phyloP scores from a whole-genome alignment of 2,329 filamentous ascomycete genomes.

The Dothistroma septosporum region DNA sequence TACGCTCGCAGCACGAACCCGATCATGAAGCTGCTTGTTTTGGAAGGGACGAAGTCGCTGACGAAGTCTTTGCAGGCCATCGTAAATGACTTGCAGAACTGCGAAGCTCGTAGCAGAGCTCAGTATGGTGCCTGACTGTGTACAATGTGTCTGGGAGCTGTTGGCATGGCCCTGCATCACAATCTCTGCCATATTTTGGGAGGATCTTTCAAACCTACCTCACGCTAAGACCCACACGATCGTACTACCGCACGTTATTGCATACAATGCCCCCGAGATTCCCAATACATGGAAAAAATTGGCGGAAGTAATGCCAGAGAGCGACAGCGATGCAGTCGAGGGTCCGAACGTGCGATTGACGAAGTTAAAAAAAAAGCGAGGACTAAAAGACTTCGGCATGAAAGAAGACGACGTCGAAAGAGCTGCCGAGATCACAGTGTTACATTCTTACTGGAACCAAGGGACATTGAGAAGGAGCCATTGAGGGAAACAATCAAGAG shows the following conservation, averaged over 20 bases:
- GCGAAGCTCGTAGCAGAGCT: slow-evolving; percentile 49
- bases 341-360: slow-evolving; percentile 55
- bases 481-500: slow-evolving; percentile 56
- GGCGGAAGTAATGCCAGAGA: slow-evolving; percentile 52
- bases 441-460: slow-evolving; percentile 58
- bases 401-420: slow-evolving; percentile 58
- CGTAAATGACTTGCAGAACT: slow-evolving; percentile 43
- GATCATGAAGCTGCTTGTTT: slow-evolving; percentile 55
- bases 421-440: slow-evolving; percentile 56
- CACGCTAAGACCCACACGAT: slow-evolving; percentile 64
- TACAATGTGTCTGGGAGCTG: slow-evolving; percentile 56
- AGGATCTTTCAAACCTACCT: slow-evolving; percentile 59
- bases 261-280: slow-evolving; percentile 58
- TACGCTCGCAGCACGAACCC: slow-evolving; percentile 61
- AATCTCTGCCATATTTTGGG: slow-evolving; percentile 64
- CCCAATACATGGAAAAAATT: slow-evolving; percentile 52
- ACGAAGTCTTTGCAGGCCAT: slow-evolving; percentile 53
- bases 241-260: slow-evolving; percentile 59
- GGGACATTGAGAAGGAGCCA: slow-evolving; percentile 49
- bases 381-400: slow-evolving; percentile 55
- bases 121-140: slow-evolving; percentile 64
- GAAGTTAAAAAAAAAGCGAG: slow-evolving; percentile 53
- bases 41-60: slow-evolving; percentile 55
- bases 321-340: slow-evolving; percentile 55
- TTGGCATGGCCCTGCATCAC: slow-evolving; percentile 62